Conservation (phyloP, 2,329 filamentous ascomycete genomes). For the Aspergillus intermedius region DNA sequence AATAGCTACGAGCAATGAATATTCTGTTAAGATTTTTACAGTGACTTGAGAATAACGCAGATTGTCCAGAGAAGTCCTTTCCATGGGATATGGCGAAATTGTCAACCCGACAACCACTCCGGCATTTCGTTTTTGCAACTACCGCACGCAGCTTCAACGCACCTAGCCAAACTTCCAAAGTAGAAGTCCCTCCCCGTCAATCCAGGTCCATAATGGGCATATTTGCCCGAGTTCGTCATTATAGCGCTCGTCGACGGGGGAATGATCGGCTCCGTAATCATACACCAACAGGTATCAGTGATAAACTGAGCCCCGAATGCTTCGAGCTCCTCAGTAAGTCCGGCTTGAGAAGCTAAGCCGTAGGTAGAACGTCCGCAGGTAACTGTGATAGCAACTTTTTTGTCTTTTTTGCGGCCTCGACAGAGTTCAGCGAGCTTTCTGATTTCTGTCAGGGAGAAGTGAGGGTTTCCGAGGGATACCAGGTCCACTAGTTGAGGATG, state of each 20-base stretch:
- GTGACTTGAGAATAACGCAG: no score
- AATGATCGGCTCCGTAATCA: slow-evolving; percentile 39
- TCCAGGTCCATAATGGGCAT: slow-evolving; percentile 38
- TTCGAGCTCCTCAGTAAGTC: slow-evolving; percentile 24
- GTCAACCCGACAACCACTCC: background rate
- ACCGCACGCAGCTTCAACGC: slow-evolving; percentile 19
- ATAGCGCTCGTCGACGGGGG: slow-evolving; percentile 21
- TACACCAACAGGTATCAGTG: slow-evolving; percentile 46
- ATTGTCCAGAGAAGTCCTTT: no score
- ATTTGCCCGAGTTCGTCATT: slow-evolving; percentile 44
- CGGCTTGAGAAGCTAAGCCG: slow-evolving; percentile 18
- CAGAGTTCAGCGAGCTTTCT: slow-evolving; percentile 25
- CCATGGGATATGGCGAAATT: no score
- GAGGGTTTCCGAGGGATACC: slow-evolving; percentile 42
- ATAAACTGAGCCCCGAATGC: slow-evolving; percentile 35
- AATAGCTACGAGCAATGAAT: no score
- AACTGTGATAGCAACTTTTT: slow-evolving; percentile 9
- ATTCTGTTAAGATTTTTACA: no score
- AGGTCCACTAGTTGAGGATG: slow-evolving; percentile 24
- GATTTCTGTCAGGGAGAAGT: slow-evolving; percentile 38
- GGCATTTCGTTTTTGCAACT: background rate
- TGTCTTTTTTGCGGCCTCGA: slow-evolving; percentile 16
- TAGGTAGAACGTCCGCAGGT: slow-evolving; percentile 17
- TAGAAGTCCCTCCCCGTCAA: slow-evolving; percentile 16
- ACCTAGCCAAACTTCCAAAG: slow-evolving; percentile 21